phyloP scores from a whole-genome alignment of 441 rosid species.

The Erysimum cheiri region DNA sequence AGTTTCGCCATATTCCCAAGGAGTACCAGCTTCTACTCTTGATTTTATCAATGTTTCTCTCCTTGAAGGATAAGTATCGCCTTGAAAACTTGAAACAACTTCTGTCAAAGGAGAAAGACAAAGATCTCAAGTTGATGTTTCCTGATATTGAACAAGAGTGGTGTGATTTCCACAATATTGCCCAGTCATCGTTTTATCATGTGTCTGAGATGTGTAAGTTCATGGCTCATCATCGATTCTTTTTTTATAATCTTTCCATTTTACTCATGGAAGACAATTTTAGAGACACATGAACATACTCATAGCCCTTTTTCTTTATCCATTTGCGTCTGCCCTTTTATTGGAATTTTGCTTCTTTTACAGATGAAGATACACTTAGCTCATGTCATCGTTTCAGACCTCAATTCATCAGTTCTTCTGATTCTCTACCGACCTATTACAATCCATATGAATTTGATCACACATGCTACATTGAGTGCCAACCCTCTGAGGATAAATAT shows the following conservation, averaged over 20 bases:
- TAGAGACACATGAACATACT: neutral
- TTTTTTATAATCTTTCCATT: constrained; percentile 21
- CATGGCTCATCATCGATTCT: constrained; percentile 23
- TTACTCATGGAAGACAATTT: constrained; percentile 11
- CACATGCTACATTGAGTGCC: constrained; percentile 60
- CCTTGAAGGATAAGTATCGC: constrained; percentile 78
- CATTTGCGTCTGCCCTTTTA: constrained; percentile 15
- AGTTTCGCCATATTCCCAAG: constrained; percentile 28
- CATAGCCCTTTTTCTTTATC: neutral
- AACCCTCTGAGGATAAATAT: constrained; percentile 45
- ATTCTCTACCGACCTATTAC: constrained; percentile 63
- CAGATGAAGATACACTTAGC: constrained; percentile 81
- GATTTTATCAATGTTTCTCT: constrained; percentile 39
- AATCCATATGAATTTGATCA: constrained; percentile 64
- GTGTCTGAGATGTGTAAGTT: constrained; percentile 77
- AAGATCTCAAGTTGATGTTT: constrained; percentile 46
- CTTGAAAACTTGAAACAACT: constrained; percentile 66
- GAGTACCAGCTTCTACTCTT: constrained; percentile 28
- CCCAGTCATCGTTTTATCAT: constrained; percentile 74
- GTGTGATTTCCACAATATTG: constrained; percentile 84
- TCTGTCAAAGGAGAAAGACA: constrained; percentile 49
- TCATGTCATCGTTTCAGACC: constrained; percentile 80
- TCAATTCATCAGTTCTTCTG: constrained; percentile 50
- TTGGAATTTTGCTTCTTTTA: constrained; percentile 37
- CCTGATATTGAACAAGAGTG: constrained; percentile 85